Base-by-base conservation (phyloP, 2,329 filamentous ascomycete genomes). In the Hymenoscyphus occultus region DNA sequence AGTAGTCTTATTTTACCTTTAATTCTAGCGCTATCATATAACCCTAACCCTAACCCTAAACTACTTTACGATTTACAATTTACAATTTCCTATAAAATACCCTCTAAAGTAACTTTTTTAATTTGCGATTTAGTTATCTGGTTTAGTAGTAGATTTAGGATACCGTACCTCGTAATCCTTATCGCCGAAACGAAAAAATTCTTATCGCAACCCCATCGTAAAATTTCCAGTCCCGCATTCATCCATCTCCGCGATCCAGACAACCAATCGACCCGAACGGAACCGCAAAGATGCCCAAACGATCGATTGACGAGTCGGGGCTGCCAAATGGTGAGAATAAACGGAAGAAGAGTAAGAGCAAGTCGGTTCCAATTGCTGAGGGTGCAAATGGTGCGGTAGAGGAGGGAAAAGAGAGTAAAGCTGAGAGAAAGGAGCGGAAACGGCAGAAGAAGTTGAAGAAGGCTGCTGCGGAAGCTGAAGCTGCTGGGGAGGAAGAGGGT, bases 371-470 rank as follows among this genome's bases (percentile, higher is more conserved):
- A 56, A 63, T 64, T 61, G 72, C 60, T 59, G 59, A 51, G 68
- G 72, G 63, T 64, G 31, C 58, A 57, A 67, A 64, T 45, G 65
- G 64, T 45, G 58, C 66, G 40, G 61, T 63, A 40, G 48, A 28
- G 19, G 71, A 67, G 10, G 70, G 71, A 48, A 68, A 69, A 60
- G 76, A 77, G 60, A 72, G 73, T 45, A 77, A 77, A 64, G 74
- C 75, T 51, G 75, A 73, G 59, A 72, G 74, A 40, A 78, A 76
- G 57, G 78, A 80, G 67, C 76, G 77, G 63, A 78, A 78, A 66
- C 74, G 76, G 32, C 74, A 76, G 56, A 78, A 78, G 59, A 74
- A 78, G 67, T 73, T 77, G 58, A 72, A 73, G 65, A 75, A 72
- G 56, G 35, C 62, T 66, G 68, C 67, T 3, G 28, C 28, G 3